Evolutionary conservation across 2,329 filamentous ascomycete genomes (phyloP).

Genomic region (Kalmusia sp.): DNA sequence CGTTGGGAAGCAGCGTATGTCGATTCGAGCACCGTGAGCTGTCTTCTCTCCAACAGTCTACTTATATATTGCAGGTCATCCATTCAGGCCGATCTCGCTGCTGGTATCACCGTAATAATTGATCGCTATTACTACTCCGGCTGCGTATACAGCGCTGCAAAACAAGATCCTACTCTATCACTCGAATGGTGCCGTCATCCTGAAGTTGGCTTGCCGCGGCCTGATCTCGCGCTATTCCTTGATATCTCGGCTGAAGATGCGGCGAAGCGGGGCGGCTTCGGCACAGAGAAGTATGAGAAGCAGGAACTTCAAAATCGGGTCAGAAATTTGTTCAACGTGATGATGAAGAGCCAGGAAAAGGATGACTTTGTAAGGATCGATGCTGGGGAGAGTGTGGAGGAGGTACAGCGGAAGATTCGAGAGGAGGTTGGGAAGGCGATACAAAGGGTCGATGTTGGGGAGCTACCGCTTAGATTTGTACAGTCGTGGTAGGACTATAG

Average conservation of each 20-base stretch:
- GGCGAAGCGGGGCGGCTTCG: conserved; percentile 81
- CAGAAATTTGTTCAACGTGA: conserved; percentile 70
- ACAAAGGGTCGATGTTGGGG: conserved; percentile 30
- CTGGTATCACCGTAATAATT: conserved; percentile 78
- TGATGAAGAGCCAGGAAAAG: conserved; percentile 57
- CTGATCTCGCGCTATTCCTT: conserved; percentile 87
- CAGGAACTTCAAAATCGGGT: conserved; percentile 83
- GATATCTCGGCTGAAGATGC: conserved; percentile 79
- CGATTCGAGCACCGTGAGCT: no score
- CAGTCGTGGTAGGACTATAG: conserved; percentile 33
- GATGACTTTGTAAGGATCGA: conserved; percentile 63
- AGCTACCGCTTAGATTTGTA: conserved; percentile 32
- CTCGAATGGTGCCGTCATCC: conserved; percentile 84
- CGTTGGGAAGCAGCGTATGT: conserved; percentile 73
- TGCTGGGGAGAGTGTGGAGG: conserved; percentile 59
- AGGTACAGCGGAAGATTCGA: conserved; percentile 53
- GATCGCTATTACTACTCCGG: conserved; percentile 97
- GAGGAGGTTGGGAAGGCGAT: conserved; percentile 31
- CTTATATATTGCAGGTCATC: conserved; percentile 27
- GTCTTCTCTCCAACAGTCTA: not conserved
- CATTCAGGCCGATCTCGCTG: conserved; percentile 57
- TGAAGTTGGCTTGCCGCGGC: conserved; percentile 84
- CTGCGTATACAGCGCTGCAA: conserved; percentile 90
- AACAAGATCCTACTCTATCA: conserved; percentile 72
- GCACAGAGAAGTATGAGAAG: conserved; percentile 87